Evolutionary conservation across 116 monocot genomes (phyloP), one percentile per base, ranked within the genome.

Genomic region (Dioscorea cayenensis): DNA sequence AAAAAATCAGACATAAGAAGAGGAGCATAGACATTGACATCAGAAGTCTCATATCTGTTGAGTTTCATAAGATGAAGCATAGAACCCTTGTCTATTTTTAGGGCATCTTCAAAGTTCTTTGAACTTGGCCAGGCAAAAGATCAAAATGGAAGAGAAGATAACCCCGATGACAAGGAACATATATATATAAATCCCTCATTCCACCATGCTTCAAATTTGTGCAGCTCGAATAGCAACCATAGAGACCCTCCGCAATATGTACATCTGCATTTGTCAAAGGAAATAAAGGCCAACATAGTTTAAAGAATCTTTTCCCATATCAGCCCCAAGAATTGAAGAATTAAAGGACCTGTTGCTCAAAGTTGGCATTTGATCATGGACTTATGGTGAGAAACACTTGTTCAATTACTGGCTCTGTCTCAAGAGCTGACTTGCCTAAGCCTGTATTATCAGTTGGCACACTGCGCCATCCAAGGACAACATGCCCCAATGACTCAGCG

Each of bases 101-200:
- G 19, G 52, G 19, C 19, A 19, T 14, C 52, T 55, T 55, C 18
- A 55, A 55, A 55, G 19, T 43, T 17, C 52, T 14, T 55, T 55
- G 14, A 3, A 55, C 3, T 14, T 14, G 52, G 19, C 19, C 3
- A 14, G 52, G 19, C 18, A 67, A 64, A 28, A 36, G 69, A 77
- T 55, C 27, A 58, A 63, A 28, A 27, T n/a, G 70, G 62, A 28
- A 71, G 65, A 37, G 62, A 19, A 9, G 70, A 58, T 21, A 36
- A 99, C 99, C 99, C 91, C 65, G 94, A 85, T 73, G 99, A 99
- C 58, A 99, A 76, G 16, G 99, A 99, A 69, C 99, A n/a, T n/a
- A 94, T 80, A 99, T 94, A 67, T 99, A 99, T 68, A 94, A 99
- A 73, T 94, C 94, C 75, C 78, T 99, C 20, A 59, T 83, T 70